These are phyloP conservation scores for Thielaviopsis populi DNA, from an alignment of 2,329 filamentous ascomycete species.

Conservation along the genomic window DNA sequence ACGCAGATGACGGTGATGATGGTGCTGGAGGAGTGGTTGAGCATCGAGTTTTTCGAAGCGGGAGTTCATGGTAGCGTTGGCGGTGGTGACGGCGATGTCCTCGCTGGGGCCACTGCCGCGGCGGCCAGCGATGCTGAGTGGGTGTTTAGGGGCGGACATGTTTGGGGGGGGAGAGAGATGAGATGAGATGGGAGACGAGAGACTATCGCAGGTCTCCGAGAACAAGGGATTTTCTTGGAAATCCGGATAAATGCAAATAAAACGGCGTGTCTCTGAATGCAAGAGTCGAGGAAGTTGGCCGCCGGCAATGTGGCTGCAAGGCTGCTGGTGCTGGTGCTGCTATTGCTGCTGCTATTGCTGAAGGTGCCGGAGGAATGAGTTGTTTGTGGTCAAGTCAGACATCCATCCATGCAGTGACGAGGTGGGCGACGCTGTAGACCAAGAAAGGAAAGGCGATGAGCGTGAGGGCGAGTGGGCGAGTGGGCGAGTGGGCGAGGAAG, in stretches of 20 bases:
- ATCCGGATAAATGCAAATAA: too few relatives aligned
- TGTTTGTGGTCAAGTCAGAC: neutral
- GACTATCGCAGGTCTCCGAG: neutral
- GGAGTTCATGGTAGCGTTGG: slow-evolving; percentile 22
- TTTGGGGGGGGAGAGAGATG: neutral
- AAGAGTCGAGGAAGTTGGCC: too few relatives aligned
- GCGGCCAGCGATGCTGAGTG: slow-evolving; percentile 46
- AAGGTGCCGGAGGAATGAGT: neutral
- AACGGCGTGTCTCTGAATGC: too few relatives aligned
- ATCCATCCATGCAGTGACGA: neutral
- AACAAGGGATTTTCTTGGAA: too few relatives aligned
- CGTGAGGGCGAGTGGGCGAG: too few relatives aligned
- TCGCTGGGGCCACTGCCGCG: slow-evolving; percentile 44
- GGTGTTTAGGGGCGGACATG: slow-evolving; percentile 34
- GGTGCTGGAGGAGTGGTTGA: slow-evolving; percentile 30
- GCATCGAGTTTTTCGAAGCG: slow-evolving; percentile 3
- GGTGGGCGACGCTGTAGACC: neutral
- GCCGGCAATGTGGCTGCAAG: too few relatives aligned
- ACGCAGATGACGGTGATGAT: slow-evolving; percentile 37
- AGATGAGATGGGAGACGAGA: neutral
- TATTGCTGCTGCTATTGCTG: too few relatives aligned
- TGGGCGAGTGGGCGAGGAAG: too few relatives aligned
- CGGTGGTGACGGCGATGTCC: slow-evolving; percentile 40
- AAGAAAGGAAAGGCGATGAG: too few relatives aligned
- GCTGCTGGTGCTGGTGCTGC: too few relatives aligned